Evolutionary conservation across 1,139 yeast species (phyloP), one percentile per base, ranked within the genome.

Genomic region (Eremothecium coryli): DNA sequence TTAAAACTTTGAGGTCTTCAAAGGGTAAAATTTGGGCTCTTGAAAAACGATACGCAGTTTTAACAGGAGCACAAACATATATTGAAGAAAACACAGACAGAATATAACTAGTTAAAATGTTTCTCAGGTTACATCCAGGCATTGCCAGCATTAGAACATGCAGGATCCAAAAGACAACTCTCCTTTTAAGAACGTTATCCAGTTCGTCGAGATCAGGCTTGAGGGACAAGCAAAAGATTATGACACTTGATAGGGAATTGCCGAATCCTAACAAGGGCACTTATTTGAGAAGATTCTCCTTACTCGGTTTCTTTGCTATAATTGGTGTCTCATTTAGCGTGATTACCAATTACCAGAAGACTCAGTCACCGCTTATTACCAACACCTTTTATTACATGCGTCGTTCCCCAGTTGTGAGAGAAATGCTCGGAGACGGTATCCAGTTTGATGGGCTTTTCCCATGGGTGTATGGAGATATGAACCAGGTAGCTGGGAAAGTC

Each of bases 291-390:
- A 64, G 77, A 34, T 50, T 62, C 27, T 73, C 74, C 37, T 76
- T 85, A 49, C 59, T 67, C 5, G 66, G 67, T 1, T 86, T 85
- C 55, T 72, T 76, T 21, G 57, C 72, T 12, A 72, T 81, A 15
- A 79, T 85, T 64, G 70, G 75, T 7, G 62, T 73, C 5, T 66
- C 90, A 5, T 70, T 88, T 46, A 69, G 71, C 14, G 68, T 82
- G 25, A 82, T 86, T 48, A 78, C 88, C 70, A 86, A 90, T 64
- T 88, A 88, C 61, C 97, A 90, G 55, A 88, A 85, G 57, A 76
- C 86, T 16, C 74, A 81, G 36, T 82, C 94, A 6, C 95, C 97
- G 2, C 73, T 88, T 38, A 80, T 86, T 44, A 72, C 81, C 28
- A 86, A 95, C n/a, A 80, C 94, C 3, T 64, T 90, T 55, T 86